Percentiles rank a stretch among this genome's conserved stretches.
phyloP scores from a whole-genome alignment of 2,329 filamentous ascomycete species.

The Beauveria varroae region DNA sequence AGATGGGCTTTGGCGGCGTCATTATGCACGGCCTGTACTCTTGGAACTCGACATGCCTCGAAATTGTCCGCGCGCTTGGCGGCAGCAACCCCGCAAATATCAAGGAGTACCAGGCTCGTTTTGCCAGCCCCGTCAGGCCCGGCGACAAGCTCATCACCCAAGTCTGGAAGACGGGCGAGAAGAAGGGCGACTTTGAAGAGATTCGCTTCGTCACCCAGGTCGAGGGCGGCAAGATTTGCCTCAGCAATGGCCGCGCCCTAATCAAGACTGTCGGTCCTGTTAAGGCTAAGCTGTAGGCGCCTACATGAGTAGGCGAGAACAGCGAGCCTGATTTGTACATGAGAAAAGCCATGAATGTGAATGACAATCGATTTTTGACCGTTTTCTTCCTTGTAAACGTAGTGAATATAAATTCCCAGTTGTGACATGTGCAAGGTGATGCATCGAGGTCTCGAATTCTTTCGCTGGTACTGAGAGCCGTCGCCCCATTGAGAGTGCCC shows the following conservation, averaged over 20 bases:
- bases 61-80: slow-evolving; percentile 64
- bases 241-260: slow-evolving; percentile 80
- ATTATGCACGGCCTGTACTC: slow-evolving; percentile 88
- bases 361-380: background rate
- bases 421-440: background rate
- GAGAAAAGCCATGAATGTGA: background rate
- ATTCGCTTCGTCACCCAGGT: slow-evolving; percentile 73
- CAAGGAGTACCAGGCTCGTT: slow-evolving; percentile 82
- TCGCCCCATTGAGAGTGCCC: background rate
- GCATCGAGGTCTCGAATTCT: background rate
- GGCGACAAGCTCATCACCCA: slow-evolving; percentile 75
- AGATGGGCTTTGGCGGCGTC: slow-evolving; percentile 85
- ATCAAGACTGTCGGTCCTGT: slow-evolving; percentile 54
- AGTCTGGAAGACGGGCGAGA: slow-evolving; percentile 70
- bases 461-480: background rate
- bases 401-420: background rate
- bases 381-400: background rate
- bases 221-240: slow-evolving; percentile 71
- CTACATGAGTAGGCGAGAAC: background rate
- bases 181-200: slow-evolving; percentile 65
- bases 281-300: slow-evolving; percentile 55
- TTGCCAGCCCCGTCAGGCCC: slow-evolving; percentile 76
- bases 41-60: slow-evolving; percentile 74
- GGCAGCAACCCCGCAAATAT: slow-evolving; percentile 73
- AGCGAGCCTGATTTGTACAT: background rate